Percentiles rank a stretch among this genome's conserved stretches.
These are phyloP conservation scores for Tuber microsphaerosporum DNA, from an alignment of 495 filamentous ascomycete genomes.

Conservation along the genomic window DNA sequence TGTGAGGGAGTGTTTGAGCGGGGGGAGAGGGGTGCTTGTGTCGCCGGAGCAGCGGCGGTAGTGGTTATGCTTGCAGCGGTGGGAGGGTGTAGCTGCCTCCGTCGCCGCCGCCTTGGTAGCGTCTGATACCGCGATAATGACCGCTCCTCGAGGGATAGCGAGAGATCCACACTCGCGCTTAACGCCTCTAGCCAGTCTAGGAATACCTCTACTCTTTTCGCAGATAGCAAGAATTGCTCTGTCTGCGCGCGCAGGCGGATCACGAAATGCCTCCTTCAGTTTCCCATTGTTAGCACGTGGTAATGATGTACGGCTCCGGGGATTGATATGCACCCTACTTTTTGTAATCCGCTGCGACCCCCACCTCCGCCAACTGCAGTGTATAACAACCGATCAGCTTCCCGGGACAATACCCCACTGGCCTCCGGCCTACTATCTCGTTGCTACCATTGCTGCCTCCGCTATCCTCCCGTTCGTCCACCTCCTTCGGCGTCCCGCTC, in stretches of 20 bases:
- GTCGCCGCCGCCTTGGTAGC: slow-evolving; percentile 46
- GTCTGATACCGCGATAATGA: slow-evolving; percentile 53
- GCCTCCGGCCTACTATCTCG: slow-evolving; percentile 9
- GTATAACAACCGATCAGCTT: slow-evolving; percentile 52
- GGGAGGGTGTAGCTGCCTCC: slow-evolving; percentile 30
- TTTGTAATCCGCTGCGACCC: slow-evolving; percentile 57
- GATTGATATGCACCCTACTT: slow-evolving; percentile 46
- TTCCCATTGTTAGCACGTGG: slow-evolving; percentile 3
- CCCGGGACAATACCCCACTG: slow-evolving; percentile 38
- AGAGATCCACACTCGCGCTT: slow-evolving; percentile 51
- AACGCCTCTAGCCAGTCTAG: slow-evolving; percentile 53
- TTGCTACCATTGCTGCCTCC: not conserved
- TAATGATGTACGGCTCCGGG: not conserved
- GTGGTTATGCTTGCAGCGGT: not conserved
- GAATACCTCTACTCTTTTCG: slow-evolving; percentile 50
- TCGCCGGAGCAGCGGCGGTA: not conserved
- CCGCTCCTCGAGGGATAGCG: slow-evolving; percentile 51
- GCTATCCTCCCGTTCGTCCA: not conserved
- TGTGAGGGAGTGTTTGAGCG: slow-evolving; percentile 18
- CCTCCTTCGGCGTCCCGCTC: not conserved
- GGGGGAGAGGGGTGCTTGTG: not conserved
- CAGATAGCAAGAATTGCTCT: slow-evolving; percentile 58
- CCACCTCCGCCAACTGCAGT: slow-evolving; percentile 59
- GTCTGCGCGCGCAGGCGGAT: slow-evolving; percentile 58
- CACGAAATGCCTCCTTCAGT: slow-evolving; percentile 50